These are phyloP conservation scores for Rhodocollybia butyracea DNA, from an alignment of 768 basidiomycete genomes.

Conservation along the genomic window DNA sequence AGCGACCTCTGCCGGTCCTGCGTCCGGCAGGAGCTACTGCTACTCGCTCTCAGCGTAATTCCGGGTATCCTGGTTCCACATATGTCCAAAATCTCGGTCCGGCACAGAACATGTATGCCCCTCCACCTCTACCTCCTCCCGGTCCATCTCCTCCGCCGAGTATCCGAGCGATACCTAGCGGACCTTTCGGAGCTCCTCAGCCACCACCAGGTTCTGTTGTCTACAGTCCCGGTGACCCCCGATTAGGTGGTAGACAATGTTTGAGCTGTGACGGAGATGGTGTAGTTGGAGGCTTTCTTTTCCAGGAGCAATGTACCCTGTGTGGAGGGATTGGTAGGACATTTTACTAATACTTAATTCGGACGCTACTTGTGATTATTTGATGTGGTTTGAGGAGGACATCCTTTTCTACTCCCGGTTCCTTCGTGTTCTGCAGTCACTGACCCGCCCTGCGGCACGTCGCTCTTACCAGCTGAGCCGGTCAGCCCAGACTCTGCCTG, in stretches of 20 bases:
- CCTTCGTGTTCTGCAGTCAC: no score
- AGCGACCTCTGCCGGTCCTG: constrained; percentile 33
- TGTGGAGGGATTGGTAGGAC: constrained; percentile 68
- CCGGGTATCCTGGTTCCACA: constrained; percentile 11
- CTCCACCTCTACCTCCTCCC: constrained; percentile 15
- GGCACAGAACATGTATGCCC: constrained; percentile 7
- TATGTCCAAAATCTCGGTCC: constrained; percentile 9
- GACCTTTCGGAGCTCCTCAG: constrained; percentile 12
- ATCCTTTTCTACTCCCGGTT: no score
- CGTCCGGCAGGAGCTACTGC: constrained; percentile 18
- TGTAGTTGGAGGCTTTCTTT: constrained; percentile 45
- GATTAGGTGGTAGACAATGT: constrained; percentile 67
- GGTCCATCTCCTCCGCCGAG: background rate
- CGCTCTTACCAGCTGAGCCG: no score
- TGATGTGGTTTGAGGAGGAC: no score
- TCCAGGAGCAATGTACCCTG: constrained; percentile 49
- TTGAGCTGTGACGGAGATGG: constrained; percentile 56
- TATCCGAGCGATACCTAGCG: background rate
- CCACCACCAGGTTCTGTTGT: constrained; percentile 41
- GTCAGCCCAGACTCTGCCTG: no score
- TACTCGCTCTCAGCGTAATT: constrained; percentile 3
- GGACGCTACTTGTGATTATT: no score
- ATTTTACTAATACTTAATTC: constrained; percentile 24
- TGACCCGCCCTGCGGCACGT: no score
- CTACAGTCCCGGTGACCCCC: constrained; percentile 61